Evolutionary conservation across 495 filamentous ascomycete genomes (phyloP), one percentile per base, ranked within the genome.

Genomic region (Articulospora tetracladia): DNA sequence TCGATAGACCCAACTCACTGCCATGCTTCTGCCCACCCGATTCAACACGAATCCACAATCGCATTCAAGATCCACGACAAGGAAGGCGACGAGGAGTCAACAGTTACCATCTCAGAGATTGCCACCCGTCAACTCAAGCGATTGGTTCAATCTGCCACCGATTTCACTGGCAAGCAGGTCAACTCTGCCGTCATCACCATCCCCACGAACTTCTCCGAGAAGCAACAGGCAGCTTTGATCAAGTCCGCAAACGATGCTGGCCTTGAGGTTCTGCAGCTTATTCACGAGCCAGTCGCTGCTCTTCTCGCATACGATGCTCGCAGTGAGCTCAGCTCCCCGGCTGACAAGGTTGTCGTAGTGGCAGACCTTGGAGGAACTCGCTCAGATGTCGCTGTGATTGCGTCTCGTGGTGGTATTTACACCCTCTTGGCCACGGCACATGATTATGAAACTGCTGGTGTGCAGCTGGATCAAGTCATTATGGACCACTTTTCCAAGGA

Each of bases 401-500:
- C 92, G 53, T 93, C 86, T 68, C 85, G 93, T 71, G 91, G 93
- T 48, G 94, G 94, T 64, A 94, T 98, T 80, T 98, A 98, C 82
- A 96, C 90, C 50, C 87, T 97, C 64, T 82, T 98, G 15, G 92
- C 95, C 3, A 96, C 93, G 30, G 85, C 86, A 15, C 94, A 98
- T 74, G 94, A 98, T 79, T 97, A 95, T 72, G 91, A 96, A 69
- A 87, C 90, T 59, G 84, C 87, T 51, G 94, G 94, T 66, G 74
- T 81, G 24, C 84, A 89, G 48, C 77, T 98, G 32, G 94, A 98
- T 75, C 81, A 93, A 68, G 86, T 95, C 34, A 80, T 98, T 49
- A 88, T 97, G 65, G 93, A 98, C 71, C 86, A 97, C 79, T 97
- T 97, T 67, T 88, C 94, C 59, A 98, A 98, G 82, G 94, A 97